Base-by-base conservation (phyloP, 768 basidiomycete species). In the Mycena capillaripes region DNA sequence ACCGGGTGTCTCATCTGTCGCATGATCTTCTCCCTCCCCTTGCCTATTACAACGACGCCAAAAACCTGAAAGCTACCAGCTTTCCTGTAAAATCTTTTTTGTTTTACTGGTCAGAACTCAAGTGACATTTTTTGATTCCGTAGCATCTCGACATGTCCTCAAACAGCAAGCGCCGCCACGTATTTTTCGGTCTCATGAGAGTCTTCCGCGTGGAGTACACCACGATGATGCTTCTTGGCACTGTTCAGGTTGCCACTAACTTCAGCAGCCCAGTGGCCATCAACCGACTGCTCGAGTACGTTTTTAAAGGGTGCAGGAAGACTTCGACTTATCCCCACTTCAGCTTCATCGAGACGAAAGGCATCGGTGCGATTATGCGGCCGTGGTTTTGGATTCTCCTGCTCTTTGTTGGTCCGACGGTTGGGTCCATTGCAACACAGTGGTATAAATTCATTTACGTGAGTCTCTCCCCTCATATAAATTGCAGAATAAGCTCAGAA, bases 361-460 rank as follows among this genome's bases (percentile, higher is more conserved):
- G 90, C 4, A 77, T 85, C 67, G 84, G 78, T 30, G 85, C 90
- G 0, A 76, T 79, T 3, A 79, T 92, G 38, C 85, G 86, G 38
- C 93, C 93, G 2, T 93, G 92, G 89, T 86, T 93, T 16, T 94
- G 93, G 92, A 87, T 93, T 16, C 29, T 81, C 0, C 82, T 82
- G 77, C 81, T 91, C 12, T 86, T 90, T 69, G 63, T 86, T 14
- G 89, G 88, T 16, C 88, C 89, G 23, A 79, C 83, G 3, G 0
- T 86, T 16, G 81, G 81, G 23, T 82, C 86, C 11, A 32, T 91
- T n/a, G 76, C 83, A 27, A 84, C 86, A 61, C 89, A 93, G 73
- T 87, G 86, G 82, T 92, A 91, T 74, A 81, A 86, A 46, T 89
- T 82, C 76, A 79, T 85, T 72, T 76, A 38, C 27, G 65, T 71